Conservation (phyloP, 805 yeast genomes). For the Metschnikowia bowlesiae region DNA sequence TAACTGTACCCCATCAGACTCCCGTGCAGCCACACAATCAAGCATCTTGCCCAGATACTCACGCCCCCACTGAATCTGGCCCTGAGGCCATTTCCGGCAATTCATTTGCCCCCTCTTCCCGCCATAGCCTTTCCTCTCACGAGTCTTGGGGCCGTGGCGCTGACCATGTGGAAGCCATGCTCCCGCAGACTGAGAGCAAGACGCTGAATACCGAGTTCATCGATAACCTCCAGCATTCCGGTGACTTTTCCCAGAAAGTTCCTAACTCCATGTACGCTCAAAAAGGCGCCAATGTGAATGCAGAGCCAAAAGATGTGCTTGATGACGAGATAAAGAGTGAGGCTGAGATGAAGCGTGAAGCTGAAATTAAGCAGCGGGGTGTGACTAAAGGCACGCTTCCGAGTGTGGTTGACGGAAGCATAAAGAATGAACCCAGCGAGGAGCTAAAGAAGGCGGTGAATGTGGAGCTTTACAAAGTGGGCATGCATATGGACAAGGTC, state of each 20-base stretch:
- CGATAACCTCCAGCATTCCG: too few relatives aligned
- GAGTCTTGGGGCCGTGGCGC: background rate
- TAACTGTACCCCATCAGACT: background rate
- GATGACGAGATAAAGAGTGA: too few relatives aligned
- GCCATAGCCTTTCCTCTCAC: background rate
- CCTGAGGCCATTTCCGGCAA: conserved; percentile 7
- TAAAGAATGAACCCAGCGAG: too few relatives aligned
- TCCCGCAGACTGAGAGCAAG: background rate
- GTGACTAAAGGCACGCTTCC: too few relatives aligned
- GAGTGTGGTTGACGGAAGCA: too few relatives aligned
- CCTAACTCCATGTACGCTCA: background rate
- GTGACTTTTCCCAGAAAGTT: background rate
- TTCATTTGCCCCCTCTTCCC: conserved; percentile 2
- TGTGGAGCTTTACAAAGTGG: background rate
- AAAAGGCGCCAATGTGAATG: too few relatives aligned
- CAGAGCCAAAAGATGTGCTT: too few relatives aligned
- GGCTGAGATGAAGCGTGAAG: too few relatives aligned
- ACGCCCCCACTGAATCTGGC: background rate
- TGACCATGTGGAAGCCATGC: background rate
- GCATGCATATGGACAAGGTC: background rate
- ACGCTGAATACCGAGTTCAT: too few relatives aligned
- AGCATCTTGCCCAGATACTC: background rate
- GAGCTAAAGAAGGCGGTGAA: background rate
- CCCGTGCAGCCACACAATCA: background rate
- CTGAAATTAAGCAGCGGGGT: too few relatives aligned